These are phyloP conservation scores for Pseudoscleropodium purum DNA, from an alignment of 225 moss, liverwort and hornwort genomes.

Conservation along the genomic window DNA sequence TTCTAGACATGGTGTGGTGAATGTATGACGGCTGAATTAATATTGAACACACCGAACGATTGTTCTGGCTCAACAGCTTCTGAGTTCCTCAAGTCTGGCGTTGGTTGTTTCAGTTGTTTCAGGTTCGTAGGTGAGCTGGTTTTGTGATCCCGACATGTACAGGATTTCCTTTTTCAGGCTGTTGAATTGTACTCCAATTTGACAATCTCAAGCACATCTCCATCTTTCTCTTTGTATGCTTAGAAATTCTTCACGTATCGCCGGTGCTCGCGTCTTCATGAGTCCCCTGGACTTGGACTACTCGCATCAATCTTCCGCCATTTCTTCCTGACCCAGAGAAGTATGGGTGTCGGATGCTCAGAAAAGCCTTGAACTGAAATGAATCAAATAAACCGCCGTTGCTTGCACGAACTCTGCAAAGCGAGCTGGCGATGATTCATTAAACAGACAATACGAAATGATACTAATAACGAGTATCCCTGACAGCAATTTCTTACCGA, in stretches of 20 bases:
- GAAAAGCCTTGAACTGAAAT: neutral
- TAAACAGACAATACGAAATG: neutral
- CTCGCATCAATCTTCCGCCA: neutral
- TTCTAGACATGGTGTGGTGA: neutral
- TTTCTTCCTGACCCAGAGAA: neutral
- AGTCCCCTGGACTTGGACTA: neutral
- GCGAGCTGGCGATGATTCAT: neutral
- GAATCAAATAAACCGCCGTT: neutral
- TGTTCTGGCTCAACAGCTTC: neutral
- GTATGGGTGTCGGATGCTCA: neutral
- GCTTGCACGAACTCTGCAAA: neutral
- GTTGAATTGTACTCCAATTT: neutral
- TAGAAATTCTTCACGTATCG: neutral
- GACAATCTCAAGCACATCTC: neutral
- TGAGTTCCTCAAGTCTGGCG: neutral
- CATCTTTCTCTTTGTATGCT: neutral
- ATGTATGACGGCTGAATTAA: no score
- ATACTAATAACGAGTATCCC: neutral
- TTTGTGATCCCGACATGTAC: neutral
- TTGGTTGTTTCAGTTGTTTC: neutral
- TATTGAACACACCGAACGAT: neutral
- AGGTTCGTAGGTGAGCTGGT: neutral
- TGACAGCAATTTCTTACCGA: neutral
- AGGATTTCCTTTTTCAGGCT: neutral
- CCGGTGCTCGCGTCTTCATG: neutral